Percentiles rank a stretch among this genome's conserved stretches.
phyloP scores from a whole-genome alignment of 148 eudicot species.

The Vaccinium macrocarpon region DNA sequence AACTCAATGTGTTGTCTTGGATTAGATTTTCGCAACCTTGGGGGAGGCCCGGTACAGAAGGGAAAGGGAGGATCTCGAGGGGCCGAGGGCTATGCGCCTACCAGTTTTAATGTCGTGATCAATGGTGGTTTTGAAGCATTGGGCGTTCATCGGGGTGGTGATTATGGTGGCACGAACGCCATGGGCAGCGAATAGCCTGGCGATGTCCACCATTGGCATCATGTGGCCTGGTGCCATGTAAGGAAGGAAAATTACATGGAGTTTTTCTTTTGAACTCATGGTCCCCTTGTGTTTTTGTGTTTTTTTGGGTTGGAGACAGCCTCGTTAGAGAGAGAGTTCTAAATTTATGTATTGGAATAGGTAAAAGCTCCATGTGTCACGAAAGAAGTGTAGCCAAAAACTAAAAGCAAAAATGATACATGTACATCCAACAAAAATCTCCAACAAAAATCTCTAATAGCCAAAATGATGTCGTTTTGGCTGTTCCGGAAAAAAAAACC shows the following conservation, averaged over 20 bases:
- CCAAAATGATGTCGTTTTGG: too few species aligned
- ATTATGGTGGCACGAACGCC: slow-evolving; percentile 41
- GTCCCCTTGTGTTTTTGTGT: neutral
- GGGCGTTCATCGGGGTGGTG: slow-evolving; percentile 42
- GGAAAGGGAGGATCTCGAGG: slow-evolving; percentile 34
- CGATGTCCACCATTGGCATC: slow-evolving; percentile 64
- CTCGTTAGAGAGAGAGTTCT: too few species aligned
- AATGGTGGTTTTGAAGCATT: slow-evolving; percentile 26
- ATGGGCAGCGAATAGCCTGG: slow-evolving; percentile 36
- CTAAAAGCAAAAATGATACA: too few species aligned
- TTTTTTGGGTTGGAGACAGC: too few species aligned
- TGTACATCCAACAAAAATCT: too few species aligned
- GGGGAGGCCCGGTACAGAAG: slow-evolving; percentile 36
- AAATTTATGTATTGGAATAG: too few species aligned
- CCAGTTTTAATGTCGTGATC: slow-evolving; percentile 10
- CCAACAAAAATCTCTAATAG: too few species aligned
- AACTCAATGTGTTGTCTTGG: too few species aligned
- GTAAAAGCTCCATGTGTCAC: too few species aligned
- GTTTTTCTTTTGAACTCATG: slow-evolving; percentile 9
- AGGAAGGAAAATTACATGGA: slow-evolving; percentile 43
- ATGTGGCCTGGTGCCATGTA: slow-evolving; percentile 65
- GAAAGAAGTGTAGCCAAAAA: neutral
- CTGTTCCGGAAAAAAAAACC: too few species aligned
- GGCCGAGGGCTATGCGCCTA: slow-evolving; percentile 17
- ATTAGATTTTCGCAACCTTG: slow-evolving; percentile 49